These are phyloP conservation scores for Boletus reticulatus DNA, from an alignment of 768 basidiomycete genomes.

Conservation along the genomic window DNA sequence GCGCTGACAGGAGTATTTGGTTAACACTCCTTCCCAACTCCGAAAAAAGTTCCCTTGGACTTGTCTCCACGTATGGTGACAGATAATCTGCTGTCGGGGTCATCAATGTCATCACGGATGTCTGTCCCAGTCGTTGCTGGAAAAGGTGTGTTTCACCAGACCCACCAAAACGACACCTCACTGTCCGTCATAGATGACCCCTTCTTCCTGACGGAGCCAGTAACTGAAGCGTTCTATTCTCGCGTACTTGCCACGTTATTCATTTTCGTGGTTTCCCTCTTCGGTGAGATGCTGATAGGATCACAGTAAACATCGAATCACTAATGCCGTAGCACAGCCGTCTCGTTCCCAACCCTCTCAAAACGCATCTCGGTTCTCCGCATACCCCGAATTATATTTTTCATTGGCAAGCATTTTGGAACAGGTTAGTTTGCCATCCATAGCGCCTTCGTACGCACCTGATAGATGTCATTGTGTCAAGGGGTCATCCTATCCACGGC, in stretches of 20 bases:
- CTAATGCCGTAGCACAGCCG: constrained; percentile 41
- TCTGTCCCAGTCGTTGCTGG: not conserved
- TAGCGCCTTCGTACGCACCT: not conserved
- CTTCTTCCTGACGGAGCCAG: not conserved
- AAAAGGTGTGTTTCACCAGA: not conserved
- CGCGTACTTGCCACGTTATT: constrained; percentile 29
- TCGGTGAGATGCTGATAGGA: constrained; percentile 45
- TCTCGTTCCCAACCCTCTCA: constrained; percentile 69
- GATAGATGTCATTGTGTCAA: constrained; percentile 11
- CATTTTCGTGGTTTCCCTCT: constrained; percentile 61
- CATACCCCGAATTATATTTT: constrained; percentile 70
- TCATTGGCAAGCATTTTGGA: constrained; percentile 87
- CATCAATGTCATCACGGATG: not conserved
- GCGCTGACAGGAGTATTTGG: not conserved
- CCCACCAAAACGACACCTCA: not conserved
- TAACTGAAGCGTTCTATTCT: not conserved
- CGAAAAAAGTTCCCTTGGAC: too few relatives aligned
- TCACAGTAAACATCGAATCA: not conserved
- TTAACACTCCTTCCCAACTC: not conserved
- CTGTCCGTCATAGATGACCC: not conserved
- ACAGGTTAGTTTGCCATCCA: constrained; percentile 45
- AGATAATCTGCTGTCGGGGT: too few relatives aligned
- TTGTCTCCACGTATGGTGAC: too few relatives aligned
- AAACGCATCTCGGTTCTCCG: constrained; percentile 49
- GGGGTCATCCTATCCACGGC: constrained; percentile 83